Base-by-base conservation (phyloP, 306 rosid genomes). In the Acacia confusa region DNA sequence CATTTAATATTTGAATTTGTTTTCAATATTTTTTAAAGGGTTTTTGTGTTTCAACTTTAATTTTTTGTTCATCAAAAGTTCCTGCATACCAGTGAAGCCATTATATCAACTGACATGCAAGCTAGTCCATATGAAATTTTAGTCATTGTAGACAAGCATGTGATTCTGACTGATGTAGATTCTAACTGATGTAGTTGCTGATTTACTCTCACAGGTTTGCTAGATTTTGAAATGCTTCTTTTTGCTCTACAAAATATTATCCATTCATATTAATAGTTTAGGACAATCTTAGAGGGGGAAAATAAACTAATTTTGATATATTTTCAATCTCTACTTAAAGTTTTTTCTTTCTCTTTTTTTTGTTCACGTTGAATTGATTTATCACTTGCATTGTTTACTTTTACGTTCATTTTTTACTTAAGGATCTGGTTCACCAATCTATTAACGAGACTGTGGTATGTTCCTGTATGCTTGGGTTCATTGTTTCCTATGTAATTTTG, bases 101-200 rank as follows among this genome's bases (percentile, higher is more conserved):
- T 95, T 98, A 87, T 95, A 78, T 91, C 99, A 45, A 95, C 93
- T 86, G 99, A 95, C 85, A 95, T 93, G 99, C 98, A 98, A 2
- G 99, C 99, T 0, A 98, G 99, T 64, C 99, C 99, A 68, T 95
- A 98, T 10, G 99, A 95, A 93, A 98, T 93, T 84, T 86, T 95
- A 74, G 99, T 95, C 88, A 95, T 95, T 84, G 98, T 98, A 24
- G 98, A 95, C 87, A 85, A 84, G 84, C 77, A 90, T 78, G 94
- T 98, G 67, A 83, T 87, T 77, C 93, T n/a, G n/a, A n/a, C n/a
- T n/a, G n/a, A n/a, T n/a, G n/a, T n/a, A n/a, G n/a, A n/a, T n/a
- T n/a, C n/a, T n/a, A n/a, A n/a, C 99, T 45, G 91, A 95, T 72
- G 81, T 95, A 81, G 99, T 98, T 43, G 97, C 96, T 40, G 99